Conservation (phyloP, 495 filamentous ascomycete species). For the Penicillium daleae region DNA sequence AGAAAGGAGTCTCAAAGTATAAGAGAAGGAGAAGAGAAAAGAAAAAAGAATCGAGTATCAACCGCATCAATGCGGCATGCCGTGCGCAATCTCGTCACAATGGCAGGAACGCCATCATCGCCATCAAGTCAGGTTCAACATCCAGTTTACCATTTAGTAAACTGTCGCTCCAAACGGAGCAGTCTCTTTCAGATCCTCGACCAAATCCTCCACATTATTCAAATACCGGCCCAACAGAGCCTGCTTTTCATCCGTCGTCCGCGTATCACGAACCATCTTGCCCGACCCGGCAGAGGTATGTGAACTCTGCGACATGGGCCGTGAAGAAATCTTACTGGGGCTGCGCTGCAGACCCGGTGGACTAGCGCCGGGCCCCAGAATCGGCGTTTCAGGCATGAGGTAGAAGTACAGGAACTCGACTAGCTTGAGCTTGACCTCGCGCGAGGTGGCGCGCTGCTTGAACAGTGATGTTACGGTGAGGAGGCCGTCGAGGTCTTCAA, state of each 20-base stretch:
- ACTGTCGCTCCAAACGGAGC: conserved; percentile 55
- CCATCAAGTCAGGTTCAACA: conserved; percentile 14
- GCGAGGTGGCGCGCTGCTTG: conserved; percentile 76
- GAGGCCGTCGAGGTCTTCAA: conserved; percentile 91
- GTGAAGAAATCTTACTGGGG: conserved; percentile 66
- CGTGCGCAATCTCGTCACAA: conserved; percentile 22
- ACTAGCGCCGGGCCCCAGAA: conserved; percentile 39
- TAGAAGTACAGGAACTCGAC: conserved; percentile 98
- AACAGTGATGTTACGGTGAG: conserved; percentile 93
- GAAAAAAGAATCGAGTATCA: conserved; percentile 27
- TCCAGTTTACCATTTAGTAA: conserved; percentile 30
- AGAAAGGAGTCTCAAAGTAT: conserved; percentile 20
- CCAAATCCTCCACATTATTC: conserved; percentile 87
- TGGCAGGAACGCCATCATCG: conserved; percentile 18
- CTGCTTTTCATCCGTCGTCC: conserved; percentile 88
- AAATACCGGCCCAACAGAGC: conserved; percentile 77
- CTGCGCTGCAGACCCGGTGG: conserved; percentile 64
- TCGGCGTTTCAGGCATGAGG: conserved; percentile 86
- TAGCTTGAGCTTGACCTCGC: conserved; percentile 89
- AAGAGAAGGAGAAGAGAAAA: conserved; percentile 21
- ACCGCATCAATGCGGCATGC: conserved; percentile 23
- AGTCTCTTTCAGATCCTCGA: conserved; percentile 86
- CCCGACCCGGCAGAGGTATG: conserved; percentile 36
- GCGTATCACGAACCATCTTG: conserved; percentile 54
- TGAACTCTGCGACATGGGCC: conserved; percentile 41